Evolutionary conservation across 352 stramenopile species (phyloP).

Genomic region (Pythium biforme): DNA sequence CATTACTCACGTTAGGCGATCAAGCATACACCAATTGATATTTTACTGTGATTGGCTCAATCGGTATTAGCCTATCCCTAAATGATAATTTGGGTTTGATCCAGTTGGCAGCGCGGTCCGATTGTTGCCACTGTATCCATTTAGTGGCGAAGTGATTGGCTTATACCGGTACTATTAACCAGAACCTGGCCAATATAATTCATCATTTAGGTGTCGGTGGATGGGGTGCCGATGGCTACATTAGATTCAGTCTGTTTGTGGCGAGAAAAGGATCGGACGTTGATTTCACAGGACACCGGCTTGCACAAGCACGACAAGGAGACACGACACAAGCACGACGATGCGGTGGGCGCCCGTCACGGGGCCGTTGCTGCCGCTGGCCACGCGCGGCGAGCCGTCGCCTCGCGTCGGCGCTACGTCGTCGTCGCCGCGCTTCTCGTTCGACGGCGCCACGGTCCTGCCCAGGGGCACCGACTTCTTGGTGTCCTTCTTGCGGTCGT

Average conservation of each 20-base stretch:
- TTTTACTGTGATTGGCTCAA: slow-evolving; percentile 6
- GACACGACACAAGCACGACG: background rate
- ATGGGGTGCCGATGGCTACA: slow-evolving; percentile 3
- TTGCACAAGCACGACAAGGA: background rate
- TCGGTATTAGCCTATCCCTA: background rate
- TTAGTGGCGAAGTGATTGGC: slow-evolving; percentile 6
- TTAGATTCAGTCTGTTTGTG: too few relatives aligned
- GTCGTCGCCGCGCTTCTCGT: background rate
- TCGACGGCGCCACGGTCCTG: slow-evolving; percentile 2
- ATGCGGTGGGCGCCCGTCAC: background rate
- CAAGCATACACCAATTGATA: too few relatives aligned
- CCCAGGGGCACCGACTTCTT: slow-evolving; percentile 13
- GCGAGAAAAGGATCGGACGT: too few relatives aligned
- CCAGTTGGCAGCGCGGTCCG: background rate
- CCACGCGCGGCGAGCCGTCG: background rate
- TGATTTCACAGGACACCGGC: background rate
- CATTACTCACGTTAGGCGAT: background rate
- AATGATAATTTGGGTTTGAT: too few relatives aligned
- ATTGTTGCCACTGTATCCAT: background rate
- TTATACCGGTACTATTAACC: too few relatives aligned
- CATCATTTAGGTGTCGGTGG: background rate
- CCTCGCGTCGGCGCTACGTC: background rate
- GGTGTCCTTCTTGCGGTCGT: slow-evolving; percentile 39
- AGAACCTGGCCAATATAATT: background rate
- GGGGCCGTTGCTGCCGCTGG: background rate